phyloP scores from a whole-genome alignment of 192 early-diverging fungal species.

The Powellomyces hirtus region DNA sequence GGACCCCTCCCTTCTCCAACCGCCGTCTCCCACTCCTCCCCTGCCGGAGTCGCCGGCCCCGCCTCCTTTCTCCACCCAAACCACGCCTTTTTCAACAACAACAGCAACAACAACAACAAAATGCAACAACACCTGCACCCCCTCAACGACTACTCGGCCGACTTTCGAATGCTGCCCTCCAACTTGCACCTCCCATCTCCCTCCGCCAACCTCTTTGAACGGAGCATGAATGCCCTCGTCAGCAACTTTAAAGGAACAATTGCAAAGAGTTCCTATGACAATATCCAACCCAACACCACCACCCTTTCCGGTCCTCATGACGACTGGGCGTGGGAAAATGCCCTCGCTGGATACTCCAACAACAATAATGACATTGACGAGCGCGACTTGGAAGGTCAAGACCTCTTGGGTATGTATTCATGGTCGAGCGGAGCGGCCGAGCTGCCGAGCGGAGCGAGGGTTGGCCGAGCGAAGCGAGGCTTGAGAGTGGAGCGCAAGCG shows the following conservation, averaged over 20 bases:
- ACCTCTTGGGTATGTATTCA: background rate
- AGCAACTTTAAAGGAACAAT: constrained; percentile 36
- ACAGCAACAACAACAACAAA: no score
- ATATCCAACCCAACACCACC: background rate
- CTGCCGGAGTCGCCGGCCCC: background rate
- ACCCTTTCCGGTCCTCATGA: no score
- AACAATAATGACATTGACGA: background rate
- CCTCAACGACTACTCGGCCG: no score
- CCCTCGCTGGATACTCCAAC: no score
- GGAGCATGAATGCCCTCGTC: constrained; percentile 38
- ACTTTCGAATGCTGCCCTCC: no score
- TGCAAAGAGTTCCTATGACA: no score
- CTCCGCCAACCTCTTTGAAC: constrained; percentile 37
- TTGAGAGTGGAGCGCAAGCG: no score
- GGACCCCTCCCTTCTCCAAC: background rate
- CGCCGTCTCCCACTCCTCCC: background rate
- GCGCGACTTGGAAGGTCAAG: background rate
- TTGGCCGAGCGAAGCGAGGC: no score
- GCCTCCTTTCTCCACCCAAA: background rate
- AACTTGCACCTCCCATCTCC: constrained; percentile 36
- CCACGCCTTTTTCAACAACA: no score
- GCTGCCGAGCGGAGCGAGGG: no score
- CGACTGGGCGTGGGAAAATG: background rate
- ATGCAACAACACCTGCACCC: no score
- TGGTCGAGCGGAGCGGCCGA: no score